Base-by-base conservation (phyloP, 805 yeast species). In the Hanseniaspora jakobsenii region DNA sequence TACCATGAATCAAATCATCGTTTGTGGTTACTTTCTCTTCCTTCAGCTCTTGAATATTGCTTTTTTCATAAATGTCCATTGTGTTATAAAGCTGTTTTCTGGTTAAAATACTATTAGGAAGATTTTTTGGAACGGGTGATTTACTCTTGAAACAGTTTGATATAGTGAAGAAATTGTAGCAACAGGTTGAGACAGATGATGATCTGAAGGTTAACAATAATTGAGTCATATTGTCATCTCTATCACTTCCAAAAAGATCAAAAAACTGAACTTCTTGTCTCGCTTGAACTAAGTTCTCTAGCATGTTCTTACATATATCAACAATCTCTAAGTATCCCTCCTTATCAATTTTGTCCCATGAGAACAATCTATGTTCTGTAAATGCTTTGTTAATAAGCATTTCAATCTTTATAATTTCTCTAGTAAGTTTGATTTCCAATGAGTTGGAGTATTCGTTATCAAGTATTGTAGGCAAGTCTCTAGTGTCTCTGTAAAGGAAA, bases 381-480 rank as follows among this genome's bases (percentile, higher is more conserved):
- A 52, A 49, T 0, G 71, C 64, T 49, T 59, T 61, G 12, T 49
- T 43, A 17, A 71, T 46, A 13, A 71, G 47, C 8, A 62, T 64
- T 39, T 56, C 57, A 13, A 69, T 54, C 0, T 73, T 70, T 14
- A 55, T 56, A 9, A 69, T 50, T 47, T 63, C 63, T 50, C 69
- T 72, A 2, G 70, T 61, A 57, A 71, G 59, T 53, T 75, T 61
- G 9, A 69, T 68, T 51, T 71, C 75, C 44, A 73, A 58, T 26
- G 69, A 66, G 47, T 65, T 68, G 0, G 72, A 66, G 37, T 67
- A 54, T 36, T 64, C 66, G 28, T 68, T 49, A 0, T 72, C 63
- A 34, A 68, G 44, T 8, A 63, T 69, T 0, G 73, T 69, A 4
- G 74, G 73, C 27, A 61, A 66, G 51, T 70, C 75, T 44, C 62